Evolutionary conservation across 345 rosid genomes (phyloP).

Genomic region (Arabis alpina): DNA sequence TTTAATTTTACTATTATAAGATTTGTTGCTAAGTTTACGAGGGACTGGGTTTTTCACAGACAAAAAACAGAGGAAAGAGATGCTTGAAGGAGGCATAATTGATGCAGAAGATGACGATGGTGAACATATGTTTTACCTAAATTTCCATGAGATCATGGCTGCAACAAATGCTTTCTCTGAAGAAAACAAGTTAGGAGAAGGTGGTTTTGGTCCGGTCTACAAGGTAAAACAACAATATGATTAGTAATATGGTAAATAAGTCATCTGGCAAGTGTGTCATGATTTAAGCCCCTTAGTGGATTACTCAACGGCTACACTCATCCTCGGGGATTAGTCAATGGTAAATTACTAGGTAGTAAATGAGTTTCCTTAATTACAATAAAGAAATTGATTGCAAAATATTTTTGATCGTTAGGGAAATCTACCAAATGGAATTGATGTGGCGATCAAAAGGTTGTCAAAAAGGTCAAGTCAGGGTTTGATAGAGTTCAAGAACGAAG

Average conservation of each 20-base stretch:
- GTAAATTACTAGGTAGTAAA: too few relatives aligned
- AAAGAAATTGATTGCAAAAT: neutral
- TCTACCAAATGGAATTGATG: neutral
- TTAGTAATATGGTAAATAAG: too few relatives aligned
- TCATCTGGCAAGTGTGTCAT: too few relatives aligned
- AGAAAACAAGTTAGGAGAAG: slow-evolving; percentile 19
- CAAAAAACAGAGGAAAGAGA: neutral
- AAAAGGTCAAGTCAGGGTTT: slow-evolving; percentile 16
- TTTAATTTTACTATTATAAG: neutral
- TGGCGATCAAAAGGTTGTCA: slow-evolving; percentile 23
- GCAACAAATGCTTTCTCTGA: slow-evolving; percentile 14
- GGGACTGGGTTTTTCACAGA: neutral
- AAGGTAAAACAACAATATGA: slow-evolving; percentile 16
- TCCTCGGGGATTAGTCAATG: too few relatives aligned
- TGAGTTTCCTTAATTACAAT: neutral
- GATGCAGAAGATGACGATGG: slow-evolving; percentile 6
- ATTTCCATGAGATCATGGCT: slow-evolving; percentile 7
- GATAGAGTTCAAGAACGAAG: slow-evolving; percentile 15
- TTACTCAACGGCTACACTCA: too few relatives aligned
- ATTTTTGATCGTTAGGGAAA: neutral
- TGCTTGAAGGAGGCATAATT: neutral
- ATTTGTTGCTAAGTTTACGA: neutral
- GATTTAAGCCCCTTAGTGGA: too few relatives aligned
- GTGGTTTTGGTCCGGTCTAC: slow-evolving; percentile 21
- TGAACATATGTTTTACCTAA: neutral